Base-by-base conservation (phyloP, 1,284 basidiomycete species). In the Marasmius sp. region DNA sequence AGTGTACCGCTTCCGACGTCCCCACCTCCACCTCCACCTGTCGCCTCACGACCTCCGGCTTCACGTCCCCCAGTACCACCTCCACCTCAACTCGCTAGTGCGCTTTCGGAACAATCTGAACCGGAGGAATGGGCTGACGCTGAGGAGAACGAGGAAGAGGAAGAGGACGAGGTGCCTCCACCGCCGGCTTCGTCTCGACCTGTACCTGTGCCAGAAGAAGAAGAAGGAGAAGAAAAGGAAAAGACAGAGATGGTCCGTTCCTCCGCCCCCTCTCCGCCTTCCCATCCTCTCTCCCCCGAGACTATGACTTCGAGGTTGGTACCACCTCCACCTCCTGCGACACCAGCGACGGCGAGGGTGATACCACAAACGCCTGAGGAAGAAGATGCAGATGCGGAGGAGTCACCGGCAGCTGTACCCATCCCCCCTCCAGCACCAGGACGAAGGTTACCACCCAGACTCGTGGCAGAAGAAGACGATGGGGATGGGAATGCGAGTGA, bases 401-500 rank as follows among this genome's bases (percentile, higher is more conserved):
- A 27, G 27, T 27, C 27, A 2, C 27, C 27, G 5, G 27, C 27
- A 5, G 27, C 27, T 27, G 27, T 27, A 27, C 34, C 45, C 5
- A 16, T 34, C 11, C 57, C 39, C n/a, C 37, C 39, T 45, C 33
- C 27, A 6, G 9, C 52, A 52, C n/a, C n/a, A n/a, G n/a, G n/a
- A n/a, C 58, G 33, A 16, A 48, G n/a, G 27, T 7, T n/a, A n/a
- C n/a, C n/a, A n/a, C n/a, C n/a, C n/a, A n/a, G n/a, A n/a, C n/a
- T n/a, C n/a, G n/a, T 63, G 34, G 41, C 59, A 6, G 65, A 61
- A 18, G 61, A 66, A 38, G 66, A 64, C 20, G 57, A 57, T 22
- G n/a, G n/a, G n/a, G n/a, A n/a, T n/a, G 60, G 45, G 45, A 47
- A 66, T 20, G 58, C 48, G 54, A 50, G 61, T 59, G 38, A 63